Evolutionary conservation across 768 basidiomycete genomes (phyloP), one percentile per base, ranked within the genome.

Genomic region (Goffeauzyma gilvescens): DNA sequence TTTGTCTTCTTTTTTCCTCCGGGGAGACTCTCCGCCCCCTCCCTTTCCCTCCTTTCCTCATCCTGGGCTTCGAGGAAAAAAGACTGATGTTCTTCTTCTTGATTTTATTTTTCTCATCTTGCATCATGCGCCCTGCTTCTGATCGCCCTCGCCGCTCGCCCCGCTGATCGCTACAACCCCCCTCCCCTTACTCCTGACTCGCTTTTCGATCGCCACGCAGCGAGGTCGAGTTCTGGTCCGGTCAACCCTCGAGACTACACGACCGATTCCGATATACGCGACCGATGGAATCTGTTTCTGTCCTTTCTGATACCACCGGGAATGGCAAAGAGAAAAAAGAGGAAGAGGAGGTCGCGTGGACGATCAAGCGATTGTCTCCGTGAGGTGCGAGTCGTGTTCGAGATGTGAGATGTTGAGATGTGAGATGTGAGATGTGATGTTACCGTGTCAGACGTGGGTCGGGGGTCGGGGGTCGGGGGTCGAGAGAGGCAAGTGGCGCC

Each of bases 171-270:
- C 8, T 18, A n/a, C 21, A 36, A 32, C 24, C 33, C 15, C 9
- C 14, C 23, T 42, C 15, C 40, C 46, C 37, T 41, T 43, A n/a
- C 20, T 49, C 21, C 26, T 38, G 15, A 9, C 20, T 13, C 14
- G 5, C 3, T 12, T 35, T n/a, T 42, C 32, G 34, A 15, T 5
- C 6, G 23, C 24, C 24, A 17, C 4, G 4, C 38, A 93, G 87
- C 46, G 90, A 96, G 66, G 71, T 96, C 38, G 90, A 96, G 59
- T 95, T 95, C 62, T 95, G 90, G 90, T 71, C 74, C n/a, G 90
- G 90, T 23, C 81, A 86, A 55, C 83, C 84, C n/a, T 89, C 84
- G 20, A 73, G 90, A 28, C 67, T 95, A 38, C 89, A 95, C 53
- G 87, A 95, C 62, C 77, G 89, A 32, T 74, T 90, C 47, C 75